Evolutionary conservation across 257 asterid species (phyloP), one percentile per base, ranked within the genome.

Genomic region (Forsythia suspensa): DNA sequence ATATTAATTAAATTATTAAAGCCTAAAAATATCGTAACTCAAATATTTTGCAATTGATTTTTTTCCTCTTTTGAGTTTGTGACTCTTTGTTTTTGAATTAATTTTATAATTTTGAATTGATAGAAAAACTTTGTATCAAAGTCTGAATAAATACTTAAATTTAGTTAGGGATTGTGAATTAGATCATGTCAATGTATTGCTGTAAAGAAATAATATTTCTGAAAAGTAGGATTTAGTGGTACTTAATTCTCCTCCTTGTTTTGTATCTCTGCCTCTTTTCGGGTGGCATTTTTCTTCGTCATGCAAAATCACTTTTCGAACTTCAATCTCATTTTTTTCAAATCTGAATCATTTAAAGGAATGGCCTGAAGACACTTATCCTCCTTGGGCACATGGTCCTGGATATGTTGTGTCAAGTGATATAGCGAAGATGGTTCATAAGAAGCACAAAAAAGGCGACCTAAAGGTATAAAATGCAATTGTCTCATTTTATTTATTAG

Each of bases 381-480:
- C 99, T 70, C 97, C 98, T 70, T 94, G 91, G 92, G 97, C 97
- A 46, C 92, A 90, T 76, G 97, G 98, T 82, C 99, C 98, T 4
- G 99, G 98, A 38, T 96, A 96, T 65, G 92, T 88, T 1, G 91
- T 96, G 63, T 88, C 98, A 44, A 86, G 85, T 48, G 95, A 92
- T 79, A 91, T 94, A 82, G 97, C 98, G 15, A 88, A 85, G 69
- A 87, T 82, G 67, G 83, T 96, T 79, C 84, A 91, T 84, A 89
- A 82, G 85, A 88, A 82, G 63, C 90, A 92, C 79, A 84, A 83
- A 40, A 80, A 85, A 65, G 97, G 95, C 18, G 85, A 40, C 44
- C 87, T 96, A 71, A 94, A 94, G 96, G 98, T 61, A 10, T 96
- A 78, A 59, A 63, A 20, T 42, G 7, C 29, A 20, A 3, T 21